A percentile compares a stretch with the other conserved stretches of the same genome.
These are phyloP conservation scores for Fistulinella cinereoalba DNA, from an alignment of 1,284 basidiomycete genomes.

Conservation along the genomic window DNA sequence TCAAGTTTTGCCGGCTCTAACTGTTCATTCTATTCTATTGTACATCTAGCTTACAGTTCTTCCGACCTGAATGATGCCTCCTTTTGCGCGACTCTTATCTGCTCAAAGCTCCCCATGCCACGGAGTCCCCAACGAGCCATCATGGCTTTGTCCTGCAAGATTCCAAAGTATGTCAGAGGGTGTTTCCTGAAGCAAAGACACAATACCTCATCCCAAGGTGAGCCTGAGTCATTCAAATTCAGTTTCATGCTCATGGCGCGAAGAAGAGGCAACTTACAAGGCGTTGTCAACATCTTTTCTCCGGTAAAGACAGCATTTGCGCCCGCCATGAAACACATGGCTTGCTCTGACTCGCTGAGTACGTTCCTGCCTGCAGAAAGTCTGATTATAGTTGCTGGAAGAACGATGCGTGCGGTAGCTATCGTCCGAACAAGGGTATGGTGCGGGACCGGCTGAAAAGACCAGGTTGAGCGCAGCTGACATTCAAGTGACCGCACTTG, in stretches of 20 bases:
- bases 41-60: conserved; percentile 1
- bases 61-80: conserved; percentile 37
- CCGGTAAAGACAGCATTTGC: conserved; percentile 99
- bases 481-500: conserved; percentile 22
- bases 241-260: conserved; percentile 5
- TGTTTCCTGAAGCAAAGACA: conserved; percentile 1
- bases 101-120: conserved; percentile 88
- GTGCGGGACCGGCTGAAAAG: conserved; percentile 67
- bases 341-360: conserved; percentile 89
- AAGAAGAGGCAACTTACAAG: conserved; percentile 56
- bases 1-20: too few species aligned
- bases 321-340: conserved; percentile 98
- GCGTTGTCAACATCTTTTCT: conserved; percentile 96
- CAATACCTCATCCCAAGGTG: conserved; percentile 80
- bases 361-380: conserved; percentile 93
- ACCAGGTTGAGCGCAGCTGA: conserved; percentile 6
- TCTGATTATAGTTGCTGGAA: conserved; percentile 92
- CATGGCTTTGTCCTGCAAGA: conserved; percentile 88
- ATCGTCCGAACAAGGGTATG: conserved; percentile 91
- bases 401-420: conserved; percentile 89
- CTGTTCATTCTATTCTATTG: too few species aligned
- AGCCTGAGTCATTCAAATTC: conserved; percentile 44
- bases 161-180: conserved; percentile 9
- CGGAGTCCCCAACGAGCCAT: conserved; percentile 89
- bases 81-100: conserved; percentile 52